A percentile compares a stretch with the other conserved stretches of the same genome.
Evolutionary conservation across 2,329 filamentous ascomycete genomes (phyloP).

Genomic region (Sordariomycetes sp.): DNA sequence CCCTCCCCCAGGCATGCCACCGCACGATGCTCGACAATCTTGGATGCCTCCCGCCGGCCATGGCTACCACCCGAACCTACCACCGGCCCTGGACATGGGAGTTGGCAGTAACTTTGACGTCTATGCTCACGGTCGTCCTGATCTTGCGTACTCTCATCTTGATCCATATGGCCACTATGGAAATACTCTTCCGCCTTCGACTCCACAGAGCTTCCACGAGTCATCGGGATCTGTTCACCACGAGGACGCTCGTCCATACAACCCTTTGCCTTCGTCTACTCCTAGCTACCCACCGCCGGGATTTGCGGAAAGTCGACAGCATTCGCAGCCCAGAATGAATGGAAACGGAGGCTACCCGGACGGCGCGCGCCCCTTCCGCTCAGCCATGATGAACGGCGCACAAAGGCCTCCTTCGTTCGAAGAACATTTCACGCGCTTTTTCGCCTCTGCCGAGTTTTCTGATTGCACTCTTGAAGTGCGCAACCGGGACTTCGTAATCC

Average conservation of each 20-base stretch:
- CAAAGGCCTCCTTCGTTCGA: not conserved
- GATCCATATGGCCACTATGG: slow-evolving; percentile 20
- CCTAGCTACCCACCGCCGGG: too few species aligned
- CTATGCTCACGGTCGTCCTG: slow-evolving; percentile 26
- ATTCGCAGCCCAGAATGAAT: too few species aligned
- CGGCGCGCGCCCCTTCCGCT: too few species aligned
- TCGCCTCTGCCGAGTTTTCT: slow-evolving; percentile 22
- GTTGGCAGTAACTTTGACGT: slow-evolving; percentile 25
- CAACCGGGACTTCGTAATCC: slow-evolving; percentile 26
- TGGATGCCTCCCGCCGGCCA: slow-evolving; percentile 21
- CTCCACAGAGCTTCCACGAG: too few species aligned
- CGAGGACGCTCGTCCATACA: too few species aligned
- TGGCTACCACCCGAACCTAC: slow-evolving; percentile 27
- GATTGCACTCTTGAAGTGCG: slow-evolving; percentile 33
- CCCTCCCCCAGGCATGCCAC: slow-evolving; percentile 36
- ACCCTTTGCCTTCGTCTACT: too few species aligned
- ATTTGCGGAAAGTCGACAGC: too few species aligned
- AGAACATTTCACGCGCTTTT: slow-evolving; percentile 13
- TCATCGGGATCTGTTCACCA: too few species aligned
- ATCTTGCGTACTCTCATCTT: slow-evolving; percentile 20
- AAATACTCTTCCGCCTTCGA: slow-evolving; percentile 41
- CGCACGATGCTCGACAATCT: slow-evolving; percentile 20
- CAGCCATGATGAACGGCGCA: slow-evolving; percentile 9
- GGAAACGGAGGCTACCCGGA: too few species aligned
- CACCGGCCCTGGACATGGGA: slow-evolving; percentile 19